Evolutionary conservation across 352 stramenopile genomes (phyloP).

Genomic region (Globisporangium nagaii): DNA sequence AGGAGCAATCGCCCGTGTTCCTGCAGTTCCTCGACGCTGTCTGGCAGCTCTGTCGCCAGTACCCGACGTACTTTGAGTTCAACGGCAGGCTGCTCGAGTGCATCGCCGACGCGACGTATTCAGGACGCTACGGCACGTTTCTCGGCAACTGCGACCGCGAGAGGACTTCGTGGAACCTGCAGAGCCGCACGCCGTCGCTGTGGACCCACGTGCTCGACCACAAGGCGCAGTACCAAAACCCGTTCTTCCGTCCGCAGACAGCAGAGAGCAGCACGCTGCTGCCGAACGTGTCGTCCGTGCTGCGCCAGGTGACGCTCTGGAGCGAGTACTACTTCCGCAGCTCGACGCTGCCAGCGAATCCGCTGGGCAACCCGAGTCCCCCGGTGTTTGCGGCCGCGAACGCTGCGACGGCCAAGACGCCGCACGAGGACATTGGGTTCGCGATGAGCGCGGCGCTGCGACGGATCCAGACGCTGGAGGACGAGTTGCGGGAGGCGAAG

Average conservation of each 20-base stretch:
- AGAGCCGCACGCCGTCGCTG: constrained; percentile 59
- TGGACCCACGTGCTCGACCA: constrained; percentile 57
- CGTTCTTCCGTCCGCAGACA: constrained; percentile 56
- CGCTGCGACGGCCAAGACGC: constrained; percentile 8
- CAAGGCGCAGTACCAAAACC: constrained; percentile 45
- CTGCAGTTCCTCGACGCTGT: constrained; percentile 89
- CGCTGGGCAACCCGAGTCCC: constrained; percentile 36
- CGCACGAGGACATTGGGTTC: constrained; percentile 49
- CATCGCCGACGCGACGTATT: constrained; percentile 71
- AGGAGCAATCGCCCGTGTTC: constrained; percentile 86
- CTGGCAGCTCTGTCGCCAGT: constrained; percentile 78
- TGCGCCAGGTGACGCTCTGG: constrained; percentile 77
- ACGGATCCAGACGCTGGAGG: constrained; percentile 48
- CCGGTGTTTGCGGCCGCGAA: constrained; percentile 25
- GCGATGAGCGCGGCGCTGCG: constrained; percentile 50
- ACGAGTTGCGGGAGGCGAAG: constrained; percentile 29
- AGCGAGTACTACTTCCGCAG: constrained; percentile 77
- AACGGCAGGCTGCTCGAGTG: constrained; percentile 58
- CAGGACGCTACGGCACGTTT: constrained; percentile 80
- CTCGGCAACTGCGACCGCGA: constrained; percentile 86
- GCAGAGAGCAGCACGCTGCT: constrained; percentile 34
- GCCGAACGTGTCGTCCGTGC: constrained; percentile 40
- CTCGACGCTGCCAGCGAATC: constrained; percentile 31
- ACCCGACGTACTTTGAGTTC: constrained; percentile 86
- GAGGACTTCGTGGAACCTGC: constrained; percentile 38